These are phyloP conservation scores for Crucihimalaya himalaica DNA, from an alignment of 345 rosid species.

Conservation along the genomic window DNA sequence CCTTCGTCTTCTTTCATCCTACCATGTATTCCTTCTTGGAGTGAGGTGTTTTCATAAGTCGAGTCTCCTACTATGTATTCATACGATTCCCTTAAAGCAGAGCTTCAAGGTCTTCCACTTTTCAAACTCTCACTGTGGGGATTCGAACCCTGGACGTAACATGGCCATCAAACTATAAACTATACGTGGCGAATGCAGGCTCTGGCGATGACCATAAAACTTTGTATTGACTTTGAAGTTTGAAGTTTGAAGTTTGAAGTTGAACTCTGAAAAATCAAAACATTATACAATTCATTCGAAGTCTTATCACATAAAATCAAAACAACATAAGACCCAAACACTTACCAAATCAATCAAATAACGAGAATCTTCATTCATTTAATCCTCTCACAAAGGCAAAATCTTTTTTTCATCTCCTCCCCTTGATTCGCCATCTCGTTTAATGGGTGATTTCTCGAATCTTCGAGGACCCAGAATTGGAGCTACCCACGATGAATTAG, in stretches of 20 bases:
- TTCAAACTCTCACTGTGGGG: no score
- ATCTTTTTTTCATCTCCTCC: not conserved
- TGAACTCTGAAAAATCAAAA: not conserved
- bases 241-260: no score
- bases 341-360: not conserved
- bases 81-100: no score
- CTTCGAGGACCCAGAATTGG: slow-evolving; percentile 55
- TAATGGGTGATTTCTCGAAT: slow-evolving; percentile 63
- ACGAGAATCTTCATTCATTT: not conserved
- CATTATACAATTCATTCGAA: not conserved
- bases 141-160: no score
- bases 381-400: not conserved
- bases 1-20: no score
- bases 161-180: not conserved
- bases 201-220: not conserved
- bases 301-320: not conserved
- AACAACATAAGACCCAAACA: slow-evolving; percentile 4
- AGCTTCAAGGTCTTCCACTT: no score
- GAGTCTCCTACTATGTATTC: no score
- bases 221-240: slow-evolving; percentile 26
- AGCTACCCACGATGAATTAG: not conserved
- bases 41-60: no score
- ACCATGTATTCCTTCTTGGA: no score
- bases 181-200: not conserved
- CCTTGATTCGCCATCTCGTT: slow-evolving; percentile 16